Percentiles rank a stretch among this genome's conserved stretches.
phyloP scores from a whole-genome alignment of 75 land plant species.

The Ceratopteris richardii region DNA sequence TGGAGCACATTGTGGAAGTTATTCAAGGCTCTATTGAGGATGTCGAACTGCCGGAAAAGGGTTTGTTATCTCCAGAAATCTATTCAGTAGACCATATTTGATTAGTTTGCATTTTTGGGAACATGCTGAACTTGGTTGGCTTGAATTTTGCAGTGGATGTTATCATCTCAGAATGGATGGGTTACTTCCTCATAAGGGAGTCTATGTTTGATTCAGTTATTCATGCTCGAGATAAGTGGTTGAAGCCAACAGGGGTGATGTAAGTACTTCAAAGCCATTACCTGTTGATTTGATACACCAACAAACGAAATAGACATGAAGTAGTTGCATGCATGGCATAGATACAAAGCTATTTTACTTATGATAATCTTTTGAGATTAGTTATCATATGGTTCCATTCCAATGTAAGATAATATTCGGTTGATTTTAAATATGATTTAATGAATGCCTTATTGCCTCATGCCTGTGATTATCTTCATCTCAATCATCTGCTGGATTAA shows the following conservation, averaged over 20 bases:
- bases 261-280: slow-evolving; percentile 29
- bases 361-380: too few relatives aligned
- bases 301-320: too few relatives aligned
- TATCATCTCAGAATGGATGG: slow-evolving; percentile 99
- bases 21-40: slow-evolving; percentile 95
- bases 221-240: slow-evolving; percentile 84
- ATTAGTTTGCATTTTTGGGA: not conserved
- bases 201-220: slow-evolving; percentile 99
- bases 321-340: too few relatives aligned
- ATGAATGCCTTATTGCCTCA: too few relatives aligned
- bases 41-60: slow-evolving; percentile 81
- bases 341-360: too few relatives aligned
- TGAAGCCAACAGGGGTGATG: slow-evolving; percentile 89
- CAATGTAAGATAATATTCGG: too few relatives aligned
- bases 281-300: too few relatives aligned
- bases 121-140: not conserved
- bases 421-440: too few relatives aligned
- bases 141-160: slow-evolving; percentile 84
- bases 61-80: slow-evolving; percentile 15
- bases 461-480: too few relatives aligned
- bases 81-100: not conserved
- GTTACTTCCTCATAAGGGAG: slow-evolving; percentile 92
- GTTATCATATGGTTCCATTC: too few relatives aligned
- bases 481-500: not conserved
- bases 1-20: slow-evolving; percentile 74